Conservation (phyloP, 768 basidiomycete species). For the Megacollybia marginata region DNA sequence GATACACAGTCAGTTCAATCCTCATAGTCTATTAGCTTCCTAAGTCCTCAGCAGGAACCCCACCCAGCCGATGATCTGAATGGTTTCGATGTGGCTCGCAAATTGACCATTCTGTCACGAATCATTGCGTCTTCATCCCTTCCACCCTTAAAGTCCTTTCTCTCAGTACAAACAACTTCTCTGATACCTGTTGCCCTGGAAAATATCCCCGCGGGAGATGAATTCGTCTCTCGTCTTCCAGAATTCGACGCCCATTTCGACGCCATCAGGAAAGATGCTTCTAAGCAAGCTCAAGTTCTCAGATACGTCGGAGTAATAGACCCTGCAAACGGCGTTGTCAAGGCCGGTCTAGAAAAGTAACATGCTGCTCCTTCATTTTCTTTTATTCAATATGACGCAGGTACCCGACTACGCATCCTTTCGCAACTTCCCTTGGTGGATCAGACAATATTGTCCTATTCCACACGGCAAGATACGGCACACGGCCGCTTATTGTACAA, state of each 20-base stretch:
- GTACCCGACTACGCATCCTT: constrained; percentile 85
- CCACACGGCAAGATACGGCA: constrained; percentile 86
- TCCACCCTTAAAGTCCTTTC: constrained; percentile 67
- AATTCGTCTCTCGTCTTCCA: constrained; percentile 73
- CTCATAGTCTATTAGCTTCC: neutral
- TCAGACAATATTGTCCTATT: constrained; percentile 99
- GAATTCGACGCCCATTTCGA: constrained; percentile 80
- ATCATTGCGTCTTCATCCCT: constrained; percentile 48
- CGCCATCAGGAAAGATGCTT: constrained; percentile 69
- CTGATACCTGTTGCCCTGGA: constrained; percentile 77
- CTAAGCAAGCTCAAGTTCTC: constrained; percentile 74
- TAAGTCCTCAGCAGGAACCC: constrained; percentile 61
- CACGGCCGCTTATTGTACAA: constrained; percentile 86
- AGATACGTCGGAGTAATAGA: constrained; percentile 95
- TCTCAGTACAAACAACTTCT: constrained; percentile 74
- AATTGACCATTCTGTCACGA: constrained; percentile 91
- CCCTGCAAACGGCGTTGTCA: constrained; percentile 59
- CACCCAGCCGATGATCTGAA: constrained; percentile 96
- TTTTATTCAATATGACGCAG: constrained; percentile 29
- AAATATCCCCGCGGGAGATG: constrained; percentile 63
- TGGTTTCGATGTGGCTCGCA: constrained; percentile 94
- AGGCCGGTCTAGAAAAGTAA: constrained; percentile 85
- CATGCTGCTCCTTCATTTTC: constrained; percentile 18
- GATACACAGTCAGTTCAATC: constrained; percentile 70
- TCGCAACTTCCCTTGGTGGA: constrained; percentile 91